Percentiles rank a stretch among this genome's conserved stretches.
Conservation (phyloP, 2,329 filamentous ascomycete genomes). For the Botrytis tulipae region DNA sequence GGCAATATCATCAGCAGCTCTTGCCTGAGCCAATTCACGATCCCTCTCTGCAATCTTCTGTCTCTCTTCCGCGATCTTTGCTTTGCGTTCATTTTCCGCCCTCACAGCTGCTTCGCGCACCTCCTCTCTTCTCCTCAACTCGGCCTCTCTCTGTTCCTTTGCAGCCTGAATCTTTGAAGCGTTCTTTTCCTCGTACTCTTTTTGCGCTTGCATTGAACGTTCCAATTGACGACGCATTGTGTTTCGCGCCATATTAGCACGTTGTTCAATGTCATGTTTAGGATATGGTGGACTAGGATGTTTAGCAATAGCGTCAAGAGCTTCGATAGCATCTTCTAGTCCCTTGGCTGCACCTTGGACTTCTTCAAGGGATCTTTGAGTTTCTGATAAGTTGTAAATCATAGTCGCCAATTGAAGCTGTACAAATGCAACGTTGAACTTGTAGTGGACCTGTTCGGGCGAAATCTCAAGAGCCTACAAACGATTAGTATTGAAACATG, state of each 20-base stretch:
- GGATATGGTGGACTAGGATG: slow-evolving; percentile 79
- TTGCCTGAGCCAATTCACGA: slow-evolving; percentile 66
- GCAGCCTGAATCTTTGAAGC: slow-evolving; percentile 83
- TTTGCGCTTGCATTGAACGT: slow-evolving; percentile 77
- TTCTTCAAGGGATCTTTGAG: slow-evolving; percentile 73
- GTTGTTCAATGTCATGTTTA: slow-evolving; percentile 84
- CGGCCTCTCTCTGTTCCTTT: slow-evolving; percentile 74
- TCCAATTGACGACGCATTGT: slow-evolving; percentile 92
- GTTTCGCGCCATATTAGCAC: slow-evolving; percentile 95
- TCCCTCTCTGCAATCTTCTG: slow-evolving; percentile 76
- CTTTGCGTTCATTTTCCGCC: slow-evolving; percentile 69
- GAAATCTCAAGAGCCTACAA: slow-evolving; percentile 70
- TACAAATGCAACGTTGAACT: slow-evolving; percentile 97
- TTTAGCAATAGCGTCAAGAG: slow-evolving; percentile 61
- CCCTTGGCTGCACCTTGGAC: slow-evolving; percentile 77
- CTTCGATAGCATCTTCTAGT: slow-evolving; percentile 80
- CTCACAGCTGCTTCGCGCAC: slow-evolving; percentile 66
- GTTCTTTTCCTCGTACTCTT: slow-evolving; percentile 90
- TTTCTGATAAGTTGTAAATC: slow-evolving; percentile 72
- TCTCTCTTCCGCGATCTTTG: slow-evolving; percentile 83
- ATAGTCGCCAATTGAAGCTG: slow-evolving; percentile 90
- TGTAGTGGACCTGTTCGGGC: slow-evolving; percentile 83
- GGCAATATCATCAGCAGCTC: slow-evolving; percentile 67
- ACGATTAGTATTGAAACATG: slow-evolving; percentile 31
- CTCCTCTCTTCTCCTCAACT: slow-evolving; percentile 75